These are phyloP conservation scores for Cronartium quercuum DNA, from an alignment of 1,284 basidiomycete genomes.

Conservation along the genomic window DNA sequence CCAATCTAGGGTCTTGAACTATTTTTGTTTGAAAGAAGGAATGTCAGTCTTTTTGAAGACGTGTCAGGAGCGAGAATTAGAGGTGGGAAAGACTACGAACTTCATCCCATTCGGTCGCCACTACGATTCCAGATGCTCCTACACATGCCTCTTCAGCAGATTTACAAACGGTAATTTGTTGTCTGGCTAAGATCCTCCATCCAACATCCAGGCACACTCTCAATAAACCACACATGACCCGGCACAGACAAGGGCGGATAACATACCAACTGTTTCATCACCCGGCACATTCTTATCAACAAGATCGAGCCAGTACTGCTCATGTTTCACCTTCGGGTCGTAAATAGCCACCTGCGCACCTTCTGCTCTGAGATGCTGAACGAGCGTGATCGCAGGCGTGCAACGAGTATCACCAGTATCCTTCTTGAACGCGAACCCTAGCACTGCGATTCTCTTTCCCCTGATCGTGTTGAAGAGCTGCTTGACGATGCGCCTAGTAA, in stretches of 20 bases:
- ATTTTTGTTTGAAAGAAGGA: constrained; percentile 58
- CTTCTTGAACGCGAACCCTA: constrained; percentile 62
- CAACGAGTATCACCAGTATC: constrained; percentile 58
- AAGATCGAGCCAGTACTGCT: constrained; percentile 42
- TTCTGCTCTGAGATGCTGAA: constrained; percentile 87
- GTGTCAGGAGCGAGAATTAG: neutral
- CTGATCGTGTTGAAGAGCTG: constrained; percentile 92
- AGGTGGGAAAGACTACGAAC: neutral
- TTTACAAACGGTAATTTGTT: constrained; percentile 70
- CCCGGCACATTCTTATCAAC: constrained; percentile 54
- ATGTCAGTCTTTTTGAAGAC: neutral
- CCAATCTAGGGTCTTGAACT: constrained; percentile 92
- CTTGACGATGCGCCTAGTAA: constrained; percentile 31
- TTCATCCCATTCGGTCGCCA: constrained; percentile 52
- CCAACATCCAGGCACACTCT: neutral
- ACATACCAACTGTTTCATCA: constrained; percentile 54
- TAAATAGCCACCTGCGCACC: constrained; percentile 79
- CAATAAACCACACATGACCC: neutral
- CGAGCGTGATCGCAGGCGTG: constrained; percentile 89
- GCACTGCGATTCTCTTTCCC: constrained; percentile 82
- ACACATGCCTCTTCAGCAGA: constrained; percentile 81
- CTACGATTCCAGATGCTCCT: constrained; percentile 82
- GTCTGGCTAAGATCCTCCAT: constrained; percentile 60
- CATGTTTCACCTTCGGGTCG: constrained; percentile 70
- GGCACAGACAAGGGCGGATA: neutral